These are phyloP conservation scores for Suillus sp. DNA, from an alignment of 768 basidiomycete species.

Conservation along the genomic window DNA sequence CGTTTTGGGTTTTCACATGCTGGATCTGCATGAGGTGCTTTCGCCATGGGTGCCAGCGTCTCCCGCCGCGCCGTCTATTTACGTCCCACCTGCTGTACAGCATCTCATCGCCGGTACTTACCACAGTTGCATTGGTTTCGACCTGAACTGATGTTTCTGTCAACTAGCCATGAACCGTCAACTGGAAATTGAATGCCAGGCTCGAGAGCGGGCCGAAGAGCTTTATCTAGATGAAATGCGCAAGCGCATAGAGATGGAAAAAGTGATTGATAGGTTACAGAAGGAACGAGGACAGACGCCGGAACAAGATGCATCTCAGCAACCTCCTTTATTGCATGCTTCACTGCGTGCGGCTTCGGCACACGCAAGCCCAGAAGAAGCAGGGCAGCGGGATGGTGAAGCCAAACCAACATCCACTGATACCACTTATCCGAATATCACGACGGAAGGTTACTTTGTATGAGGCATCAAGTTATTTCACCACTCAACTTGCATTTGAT, in stretches of 20 bases:
- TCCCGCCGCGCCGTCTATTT: conserved; percentile 25
- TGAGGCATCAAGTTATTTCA: background rate
- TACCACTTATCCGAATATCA: background rate
- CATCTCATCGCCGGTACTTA: conserved; percentile 38
- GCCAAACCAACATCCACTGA: background rate
- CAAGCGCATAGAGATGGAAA: conserved; percentile 35
- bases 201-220: conserved; percentile 38
- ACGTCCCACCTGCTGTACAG: conserved; percentile 38
- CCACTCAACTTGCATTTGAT: background rate
- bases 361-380: background rate
- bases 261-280: conserved; percentile 22
- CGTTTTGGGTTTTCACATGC: conserved; percentile 34
- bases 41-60: conserved; percentile 37
- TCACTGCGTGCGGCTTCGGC: background rate
- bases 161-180: conserved; percentile 37
- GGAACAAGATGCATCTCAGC: background rate
- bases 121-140: background rate
- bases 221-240: conserved; percentile 33
- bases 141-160: conserved; percentile 9
- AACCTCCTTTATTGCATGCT: background rate
- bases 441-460: background rate
- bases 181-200: conserved; percentile 31
- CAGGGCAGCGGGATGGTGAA: background rate
- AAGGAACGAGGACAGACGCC: conserved; percentile 12
- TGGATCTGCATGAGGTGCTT: conserved; percentile 36